Percentiles rank a stretch among this genome's conserved stretches.
Conservation (phyloP, 2,329 filamentous ascomycete genomes). For the Zasmidium cellare region DNA sequence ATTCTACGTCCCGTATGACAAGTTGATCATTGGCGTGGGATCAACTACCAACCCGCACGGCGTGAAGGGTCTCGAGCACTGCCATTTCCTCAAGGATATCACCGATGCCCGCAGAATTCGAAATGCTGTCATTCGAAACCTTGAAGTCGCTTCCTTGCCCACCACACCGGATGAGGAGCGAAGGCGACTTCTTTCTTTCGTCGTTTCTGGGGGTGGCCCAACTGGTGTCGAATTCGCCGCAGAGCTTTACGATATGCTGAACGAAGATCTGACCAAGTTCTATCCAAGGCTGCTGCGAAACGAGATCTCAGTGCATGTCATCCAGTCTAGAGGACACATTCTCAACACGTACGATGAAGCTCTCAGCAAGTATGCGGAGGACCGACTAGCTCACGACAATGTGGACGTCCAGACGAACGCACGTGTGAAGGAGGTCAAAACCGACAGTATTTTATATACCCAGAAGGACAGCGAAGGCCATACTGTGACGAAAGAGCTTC, state of each 20-base stretch:
- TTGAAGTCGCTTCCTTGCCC: constrained; percentile 89
- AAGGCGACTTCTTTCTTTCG: constrained; percentile 84
- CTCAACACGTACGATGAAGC: constrained; percentile 98
- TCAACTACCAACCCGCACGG: constrained; percentile 93
- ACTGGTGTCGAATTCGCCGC: constrained; percentile 98
- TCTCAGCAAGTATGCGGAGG: constrained; percentile 87
- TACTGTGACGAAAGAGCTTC: constrained; percentile 83
- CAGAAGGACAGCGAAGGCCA: constrained; percentile 75
- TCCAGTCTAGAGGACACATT: constrained; percentile 92
- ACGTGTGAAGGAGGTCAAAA: constrained; percentile 82
- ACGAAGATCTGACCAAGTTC: constrained; percentile 81
- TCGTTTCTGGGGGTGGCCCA: constrained; percentile 91
- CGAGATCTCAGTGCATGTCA: constrained; percentile 95
- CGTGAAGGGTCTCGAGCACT: constrained; percentile 90
- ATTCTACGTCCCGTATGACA: constrained; percentile 97
- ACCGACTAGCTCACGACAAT: constrained; percentile 84
- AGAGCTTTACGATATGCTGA: constrained; percentile 92
- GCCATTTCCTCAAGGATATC: constrained; percentile 93
- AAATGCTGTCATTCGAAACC: constrained; percentile 82
- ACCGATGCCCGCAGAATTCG: constrained; percentile 87
- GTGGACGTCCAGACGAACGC: constrained; percentile 92
- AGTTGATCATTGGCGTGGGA: constrained; percentile 88
- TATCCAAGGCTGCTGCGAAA: constrained; percentile 93
- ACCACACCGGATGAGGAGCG: constrained; percentile 88
- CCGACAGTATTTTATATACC: constrained; percentile 84